Conservation (phyloP, 2,329 filamentous ascomycete species). For the Microcyclospora pomicola region DNA sequence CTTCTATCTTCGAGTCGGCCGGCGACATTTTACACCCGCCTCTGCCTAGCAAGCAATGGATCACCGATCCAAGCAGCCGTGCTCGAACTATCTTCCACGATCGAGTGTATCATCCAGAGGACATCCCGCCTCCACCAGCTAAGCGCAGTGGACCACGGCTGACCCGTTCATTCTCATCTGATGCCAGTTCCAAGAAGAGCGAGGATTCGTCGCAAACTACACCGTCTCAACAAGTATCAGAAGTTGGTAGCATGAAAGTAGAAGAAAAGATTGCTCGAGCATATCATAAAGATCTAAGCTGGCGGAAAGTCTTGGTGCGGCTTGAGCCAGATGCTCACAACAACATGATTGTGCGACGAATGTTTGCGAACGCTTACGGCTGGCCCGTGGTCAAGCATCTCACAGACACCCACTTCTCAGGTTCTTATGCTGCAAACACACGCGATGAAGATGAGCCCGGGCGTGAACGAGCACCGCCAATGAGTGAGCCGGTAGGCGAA, state of each 20-base stretch:
- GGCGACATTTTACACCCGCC: conserved; percentile 86
- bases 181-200: conserved; percentile 8
- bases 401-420: conserved; percentile 85
- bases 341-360: conserved; percentile 90
- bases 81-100: conserved; percentile 93
- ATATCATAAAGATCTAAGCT: conserved; percentile 81
- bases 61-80: conserved; percentile 69
- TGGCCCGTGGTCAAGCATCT: conserved; percentile 96
- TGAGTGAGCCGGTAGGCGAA: conserved; percentile 36
- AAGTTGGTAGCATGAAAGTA: conserved; percentile 64
- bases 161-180: conserved; percentile 26
- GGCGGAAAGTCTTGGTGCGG: conserved; percentile 93
- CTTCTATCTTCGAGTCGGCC: conserved; percentile 88
- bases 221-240: conserved; percentile 15
- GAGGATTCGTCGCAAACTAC: conserved; percentile 2
- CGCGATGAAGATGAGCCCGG: conserved; percentile 53
- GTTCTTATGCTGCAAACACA: conserved; percentile 51
- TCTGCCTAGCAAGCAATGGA: conserved; percentile 64
- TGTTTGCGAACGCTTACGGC: conserved; percentile 93
- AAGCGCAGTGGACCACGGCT: conserved; percentile 23
- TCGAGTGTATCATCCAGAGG: conserved; percentile 80
- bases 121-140: conserved; percentile 69
- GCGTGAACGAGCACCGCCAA: conserved; percentile 52
- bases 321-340: conserved; percentile 96
- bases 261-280: conserved; percentile 96